Base-by-base conservation (phyloP, 768 basidiomycete genomes). In the Auriscalpium orientale region DNA sequence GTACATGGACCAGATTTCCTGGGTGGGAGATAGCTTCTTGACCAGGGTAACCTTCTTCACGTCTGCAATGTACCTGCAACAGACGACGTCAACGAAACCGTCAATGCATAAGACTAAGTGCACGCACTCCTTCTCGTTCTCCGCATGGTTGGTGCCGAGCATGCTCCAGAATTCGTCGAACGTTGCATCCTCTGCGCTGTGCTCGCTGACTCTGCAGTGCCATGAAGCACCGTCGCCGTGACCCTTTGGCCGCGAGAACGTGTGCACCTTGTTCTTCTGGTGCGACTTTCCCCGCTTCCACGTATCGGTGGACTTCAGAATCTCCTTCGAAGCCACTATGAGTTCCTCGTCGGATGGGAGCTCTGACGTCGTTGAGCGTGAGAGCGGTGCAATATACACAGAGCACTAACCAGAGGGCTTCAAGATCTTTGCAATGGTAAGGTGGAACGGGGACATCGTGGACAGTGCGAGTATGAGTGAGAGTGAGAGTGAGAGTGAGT, bases 101-200 rank as follows among this genome's bases (percentile, higher is more conserved):
- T n/a, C 11, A 33, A 16, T 8, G n/a, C 9, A 37, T 21, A 28
- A 13, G 34, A 12, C 40, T n/a, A 8, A 28, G 28, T 16, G 16
- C 12, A 62, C 80, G 46, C 56, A 89, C 88, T 87, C 75, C 66
- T 76, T 79, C 71, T 91, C 89, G 54, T 89, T 81, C 46, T 75
- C 68, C 16, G 84, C 78, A 64, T 89, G 89, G 70, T 87, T 75
- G 53, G 70, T 70, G 0, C 83, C 85, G 13, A 90, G 68, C 62
- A 80, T 84, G 40, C 73, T 74, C 89, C 89, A 90, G 62, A 90
- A 71, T 61, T 82, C 78, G 59, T 87, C 84, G 66, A 91, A 90
- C 1, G 83, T 82, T 9, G 77, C 82, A 53, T 90, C 85, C n/a
- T 80, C 73, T 6, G 75, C 64, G 12, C 76, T 67, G 68, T 91